Conservation (phyloP, 1,139 yeast genomes). For the Debaryomyces sp. region DNA sequence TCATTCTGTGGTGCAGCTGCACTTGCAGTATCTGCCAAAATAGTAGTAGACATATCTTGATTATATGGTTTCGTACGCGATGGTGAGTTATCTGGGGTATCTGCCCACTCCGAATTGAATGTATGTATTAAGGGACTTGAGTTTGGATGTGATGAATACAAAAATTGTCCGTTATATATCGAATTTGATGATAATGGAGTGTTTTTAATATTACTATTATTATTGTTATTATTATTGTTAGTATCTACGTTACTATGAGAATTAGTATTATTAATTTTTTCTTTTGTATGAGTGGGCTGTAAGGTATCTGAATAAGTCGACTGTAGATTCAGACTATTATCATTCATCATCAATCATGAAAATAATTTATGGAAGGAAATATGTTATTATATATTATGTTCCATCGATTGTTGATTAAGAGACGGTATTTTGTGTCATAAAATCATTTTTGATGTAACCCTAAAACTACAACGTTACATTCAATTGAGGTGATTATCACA, state of each 20-base stretch:
- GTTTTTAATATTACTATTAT: slow-evolving; percentile 1
- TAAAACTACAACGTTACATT: slow-evolving; percentile 7
- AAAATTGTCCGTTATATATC: slow-evolving; percentile 3
- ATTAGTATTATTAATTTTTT: background rate
- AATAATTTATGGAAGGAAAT: background rate
- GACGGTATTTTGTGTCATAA: background rate
- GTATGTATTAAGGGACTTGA: slow-evolving; percentile 23
- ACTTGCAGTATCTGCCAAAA: background rate
- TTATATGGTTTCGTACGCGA: slow-evolving; percentile 16
- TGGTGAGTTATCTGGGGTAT: slow-evolving; percentile 31
- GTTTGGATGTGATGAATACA: slow-evolving; percentile 17
- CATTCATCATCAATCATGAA: slow-evolving; percentile 12
- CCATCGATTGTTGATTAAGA: background rate
- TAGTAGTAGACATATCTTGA: slow-evolving; percentile 9
- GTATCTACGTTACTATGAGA: background rate
- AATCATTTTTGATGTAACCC: slow-evolving; percentile 2
- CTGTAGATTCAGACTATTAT: slow-evolving; percentile 7
- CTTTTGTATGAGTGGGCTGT: background rate
- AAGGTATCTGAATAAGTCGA: slow-evolving; percentile 3
- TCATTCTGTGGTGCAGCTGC: background rate
- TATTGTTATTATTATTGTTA: slow-evolving; percentile 1
- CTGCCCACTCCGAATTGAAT: slow-evolving; percentile 43
- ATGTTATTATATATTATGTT: slow-evolving; percentile 1
- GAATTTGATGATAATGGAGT: background rate
- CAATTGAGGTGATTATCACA: background rate